Evolutionary conservation across 345 rosid genomes (phyloP).

Genomic region (Arabidopsis thaliana): DNA sequence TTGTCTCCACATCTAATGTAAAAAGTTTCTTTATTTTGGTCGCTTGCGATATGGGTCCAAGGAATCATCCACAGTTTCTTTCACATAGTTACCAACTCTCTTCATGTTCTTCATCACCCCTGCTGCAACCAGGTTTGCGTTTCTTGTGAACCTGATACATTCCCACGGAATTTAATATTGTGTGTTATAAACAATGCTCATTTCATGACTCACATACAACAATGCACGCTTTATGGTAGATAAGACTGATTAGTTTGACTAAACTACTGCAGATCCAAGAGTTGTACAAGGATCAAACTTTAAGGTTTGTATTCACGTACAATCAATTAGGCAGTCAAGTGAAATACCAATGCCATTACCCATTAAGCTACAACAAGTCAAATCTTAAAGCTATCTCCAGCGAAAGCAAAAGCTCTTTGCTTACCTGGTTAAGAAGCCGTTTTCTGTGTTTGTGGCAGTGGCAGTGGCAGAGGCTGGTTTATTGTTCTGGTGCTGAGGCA

Average conservation of each 20-base stretch:
- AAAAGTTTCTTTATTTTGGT: slow-evolving; percentile 51
- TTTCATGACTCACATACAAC: slow-evolving; percentile 5
- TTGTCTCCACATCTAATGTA: slow-evolving; percentile 10
- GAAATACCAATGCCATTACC: not conserved
- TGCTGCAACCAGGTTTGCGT: slow-evolving; percentile 64
- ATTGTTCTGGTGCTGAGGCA: slow-evolving; percentile 35
- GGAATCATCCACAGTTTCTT: slow-evolving; percentile 58
- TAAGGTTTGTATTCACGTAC: not conserved
- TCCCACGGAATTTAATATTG: not conserved
- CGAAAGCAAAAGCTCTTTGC: slow-evolving; percentile 30
- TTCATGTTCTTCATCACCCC: slow-evolving; percentile 66
- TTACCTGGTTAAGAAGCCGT: slow-evolving; percentile 67
- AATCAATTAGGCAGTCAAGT: not conserved
- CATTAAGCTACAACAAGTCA: slow-evolving; percentile 1
- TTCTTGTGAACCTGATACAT: slow-evolving; percentile 61
- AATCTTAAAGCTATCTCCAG: slow-evolving; percentile 1
- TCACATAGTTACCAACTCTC: slow-evolving; percentile 63
- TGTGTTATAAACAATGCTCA: slow-evolving; percentile 21
- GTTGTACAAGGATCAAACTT: not conserved
- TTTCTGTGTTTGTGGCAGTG: slow-evolving; percentile 37
- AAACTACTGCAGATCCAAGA: slow-evolving; percentile 8
- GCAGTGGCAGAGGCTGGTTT: slow-evolving; percentile 37
- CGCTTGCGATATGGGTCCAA: slow-evolving; percentile 58
- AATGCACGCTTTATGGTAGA: not conserved
- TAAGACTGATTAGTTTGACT: slow-evolving; percentile 10